Evolutionary conservation across 345 rosid species (phyloP).

Genomic region (Linum usitatissimum): DNA sequence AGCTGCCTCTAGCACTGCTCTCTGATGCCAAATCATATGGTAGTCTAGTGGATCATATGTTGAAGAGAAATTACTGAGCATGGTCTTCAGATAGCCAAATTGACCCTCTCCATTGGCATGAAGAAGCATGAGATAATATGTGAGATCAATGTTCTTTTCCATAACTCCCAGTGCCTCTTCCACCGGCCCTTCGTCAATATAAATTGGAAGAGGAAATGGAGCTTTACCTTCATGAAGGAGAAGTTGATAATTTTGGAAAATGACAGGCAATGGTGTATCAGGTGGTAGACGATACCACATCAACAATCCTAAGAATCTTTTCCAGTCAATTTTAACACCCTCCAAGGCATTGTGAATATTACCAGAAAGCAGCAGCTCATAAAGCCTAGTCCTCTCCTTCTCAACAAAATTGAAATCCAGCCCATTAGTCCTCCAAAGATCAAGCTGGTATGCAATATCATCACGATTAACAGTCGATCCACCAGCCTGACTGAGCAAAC

Average conservation of each 20-base stretch:
- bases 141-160: constrained; percentile 54
- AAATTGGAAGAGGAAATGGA: constrained; percentile 71
- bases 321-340: constrained; percentile 73
- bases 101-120: constrained; percentile 59
- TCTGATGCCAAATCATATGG: constrained; percentile 98
- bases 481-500: constrained; percentile 94
- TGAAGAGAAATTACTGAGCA: constrained; percentile 85
- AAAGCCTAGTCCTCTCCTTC: constrained; percentile 62
- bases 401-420: constrained; percentile 84
- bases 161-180: constrained; percentile 31
- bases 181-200: constrained; percentile 75
- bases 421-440: constrained; percentile 77
- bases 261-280: constrained; percentile 44
- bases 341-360: constrained; percentile 56
- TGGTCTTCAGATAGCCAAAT: constrained; percentile 50
- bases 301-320: constrained; percentile 82
- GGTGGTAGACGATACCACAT: constrained; percentile 91
- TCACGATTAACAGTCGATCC: constrained; percentile 69
- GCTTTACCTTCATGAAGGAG: constrained; percentile 62
- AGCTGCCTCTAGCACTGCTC: constrained; percentile 64
- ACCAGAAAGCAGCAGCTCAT: constrained; percentile 95
- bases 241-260: constrained; percentile 61
- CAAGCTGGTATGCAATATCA: constrained; percentile 63
- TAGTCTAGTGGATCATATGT: constrained; percentile 91
- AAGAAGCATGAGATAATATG: constrained; percentile 93